Base-by-base conservation (phyloP, 805 yeast species). In the Kuraishia hungarica region DNA sequence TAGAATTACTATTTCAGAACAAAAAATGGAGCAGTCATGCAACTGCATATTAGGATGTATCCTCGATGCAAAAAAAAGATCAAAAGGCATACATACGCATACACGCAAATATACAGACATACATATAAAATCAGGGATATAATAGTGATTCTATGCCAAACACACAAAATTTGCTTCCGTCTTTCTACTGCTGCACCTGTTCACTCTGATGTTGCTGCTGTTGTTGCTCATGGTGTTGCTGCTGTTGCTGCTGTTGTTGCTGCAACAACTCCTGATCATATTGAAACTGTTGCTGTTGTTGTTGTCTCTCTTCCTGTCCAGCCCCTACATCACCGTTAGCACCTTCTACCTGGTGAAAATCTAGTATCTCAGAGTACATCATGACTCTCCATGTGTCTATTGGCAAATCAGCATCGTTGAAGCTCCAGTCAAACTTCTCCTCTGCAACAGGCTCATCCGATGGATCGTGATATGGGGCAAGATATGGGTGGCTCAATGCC, bases 331-430 rank as follows among this genome's bases (percentile, higher is more conserved):
- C 52, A 48, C 29, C 24, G 15, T 3, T 39, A n/a, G 17, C 51
- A 48, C 53, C 87, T 49, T 85, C 92, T 57, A 88, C 89, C 69
- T 91, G 96, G 71, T 93, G 98, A 80, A 91, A 93, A 69, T 93
- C 97, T 61, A 94, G 77, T 59, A 93, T 94, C 72, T 93, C 99
- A 54, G 96, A 87, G 73, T 94, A 94, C 97, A 94, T 93, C 98
- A 94, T 93, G 20, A 91, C 96, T 74, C 96, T 84, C 99, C 99
- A 93, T 15, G 97, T 90, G 66, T 94, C 98, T 19, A 94, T 94
- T 2, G 98, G 97, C 63, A 93, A 78, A 71, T 93, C 99, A 0
- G 97, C 98, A 63, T 96, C 98, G 69, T 94, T 93, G 71, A 93
- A 93, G 64, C 94, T 86, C 99, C 99, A 94, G 72, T 94, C 99